Conservation (phyloP, 1,139 yeast genomes). For the Sugiyamaella paludigena region DNA sequence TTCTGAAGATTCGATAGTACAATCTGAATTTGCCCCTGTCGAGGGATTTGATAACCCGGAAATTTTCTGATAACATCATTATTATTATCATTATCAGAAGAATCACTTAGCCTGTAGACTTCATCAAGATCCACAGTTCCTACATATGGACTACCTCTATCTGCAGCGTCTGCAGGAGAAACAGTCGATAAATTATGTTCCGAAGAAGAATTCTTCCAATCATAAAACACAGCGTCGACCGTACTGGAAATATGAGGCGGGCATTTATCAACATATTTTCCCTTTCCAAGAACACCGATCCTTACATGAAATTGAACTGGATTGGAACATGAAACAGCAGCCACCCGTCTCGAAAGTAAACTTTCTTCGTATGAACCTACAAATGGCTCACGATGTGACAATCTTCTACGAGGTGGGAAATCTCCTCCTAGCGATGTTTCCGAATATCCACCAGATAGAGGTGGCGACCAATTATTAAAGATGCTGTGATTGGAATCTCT, state of each 20-base stretch:
- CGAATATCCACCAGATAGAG: not conserved
- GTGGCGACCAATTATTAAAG: too few relatives aligned
- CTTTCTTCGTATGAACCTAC: constrained; percentile 41
- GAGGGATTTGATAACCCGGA: constrained; percentile 44
- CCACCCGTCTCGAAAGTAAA: constrained; percentile 37
- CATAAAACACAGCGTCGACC: constrained; percentile 41
- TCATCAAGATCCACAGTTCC: constrained; percentile 40
- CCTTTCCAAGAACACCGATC: constrained; percentile 34
- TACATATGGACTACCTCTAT: constrained; percentile 42
- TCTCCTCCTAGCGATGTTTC: too few relatives aligned
- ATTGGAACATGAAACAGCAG: constrained; percentile 32
- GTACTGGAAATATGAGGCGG: constrained; percentile 33
- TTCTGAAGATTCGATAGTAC: constrained; percentile 43
- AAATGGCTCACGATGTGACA: constrained; percentile 26
- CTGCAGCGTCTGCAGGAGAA: constrained; percentile 22
- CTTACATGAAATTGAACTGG: constrained; percentile 35
- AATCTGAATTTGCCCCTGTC: constrained; percentile 43
- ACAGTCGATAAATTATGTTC: not conserved
- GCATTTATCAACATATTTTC: constrained; percentile 23
- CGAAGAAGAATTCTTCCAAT: constrained; percentile 26
- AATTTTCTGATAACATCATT: constrained; percentile 21
- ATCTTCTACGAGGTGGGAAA: constrained; percentile 18
- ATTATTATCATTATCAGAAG: constrained; percentile 23
- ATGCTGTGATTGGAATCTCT: not conserved
- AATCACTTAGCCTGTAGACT: constrained; percentile 26